These are phyloP conservation scores for Morella rubra DNA, from an alignment of 306 rosid species.

Conservation along the genomic window DNA sequence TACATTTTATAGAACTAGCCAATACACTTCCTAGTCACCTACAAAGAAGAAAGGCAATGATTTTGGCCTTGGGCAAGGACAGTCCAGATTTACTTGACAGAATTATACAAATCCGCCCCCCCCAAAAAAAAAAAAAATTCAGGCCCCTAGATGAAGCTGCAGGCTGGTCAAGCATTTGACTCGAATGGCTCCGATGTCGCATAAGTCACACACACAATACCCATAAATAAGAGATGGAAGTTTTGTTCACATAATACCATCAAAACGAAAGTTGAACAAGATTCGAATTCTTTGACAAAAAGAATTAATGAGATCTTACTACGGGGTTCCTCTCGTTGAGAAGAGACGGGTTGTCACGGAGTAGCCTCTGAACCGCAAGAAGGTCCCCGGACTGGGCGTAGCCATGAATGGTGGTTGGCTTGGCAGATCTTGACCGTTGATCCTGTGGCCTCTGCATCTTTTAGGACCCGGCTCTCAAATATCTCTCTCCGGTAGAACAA, in stretches of 20 bases:
- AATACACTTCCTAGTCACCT: background rate
- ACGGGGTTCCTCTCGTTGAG: constrained; percentile 77
- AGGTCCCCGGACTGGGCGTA: constrained; percentile 73
- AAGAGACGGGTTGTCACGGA: constrained; percentile 69
- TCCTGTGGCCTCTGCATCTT: constrained; percentile 66
- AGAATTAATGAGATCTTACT: constrained; percentile 48
- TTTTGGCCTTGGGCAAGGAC: background rate
- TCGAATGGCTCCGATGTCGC: constrained; percentile 15
- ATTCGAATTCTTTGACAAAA: constrained; percentile 7
- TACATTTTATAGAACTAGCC: background rate
- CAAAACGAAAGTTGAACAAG: background rate
- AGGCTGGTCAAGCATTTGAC: background rate
- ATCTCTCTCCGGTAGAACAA: constrained; percentile 18
- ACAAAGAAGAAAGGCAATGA: background rate
- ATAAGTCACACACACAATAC: too few relatives aligned
- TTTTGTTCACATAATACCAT: background rate
- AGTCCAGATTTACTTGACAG: background rate
- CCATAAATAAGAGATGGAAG: too few relatives aligned
- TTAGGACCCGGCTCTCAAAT: constrained; percentile 13
- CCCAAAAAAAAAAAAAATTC: background rate
- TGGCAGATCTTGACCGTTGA: constrained; percentile 68
- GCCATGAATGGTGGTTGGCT: constrained; percentile 71
- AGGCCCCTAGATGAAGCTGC: background rate
- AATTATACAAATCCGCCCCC: background rate
- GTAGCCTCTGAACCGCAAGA: constrained; percentile 64